Evolutionary conservation across 139 green algal species (phyloP), one percentile per base, ranked within the genome.

Genomic region (Gonium pectorale): DNA sequence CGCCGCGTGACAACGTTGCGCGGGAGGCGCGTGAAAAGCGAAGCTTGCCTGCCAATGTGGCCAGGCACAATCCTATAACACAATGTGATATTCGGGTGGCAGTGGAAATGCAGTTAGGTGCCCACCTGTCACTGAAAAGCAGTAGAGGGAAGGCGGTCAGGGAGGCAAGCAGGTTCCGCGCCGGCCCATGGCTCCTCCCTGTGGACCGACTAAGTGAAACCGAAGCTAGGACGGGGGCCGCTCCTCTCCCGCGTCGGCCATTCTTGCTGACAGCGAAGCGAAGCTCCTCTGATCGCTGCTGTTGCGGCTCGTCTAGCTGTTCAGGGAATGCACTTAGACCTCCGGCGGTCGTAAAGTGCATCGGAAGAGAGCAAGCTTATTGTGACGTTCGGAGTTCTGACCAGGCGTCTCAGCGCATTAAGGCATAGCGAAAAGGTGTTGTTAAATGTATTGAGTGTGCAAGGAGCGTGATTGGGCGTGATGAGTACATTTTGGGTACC

Each of bases 311-410:
- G 21, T 37, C 35, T 37, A 40, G 1, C 38, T 52, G 5, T 37
- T 52, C 22, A 56, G 67, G 40, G 40, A 40, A 38, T 74, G 40
- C 67, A 35, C 35, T 6, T n/a, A 63, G 54, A 44, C 69, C 69
- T 43, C 69, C 43, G 9, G 44, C 44, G 27, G 49, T 79, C 71
- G 71, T 79, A 46, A 79, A 79, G 71, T 37, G 71, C 71, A 79
- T 79, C 33, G 49, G n/a, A n/a, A n/a, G n/a, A n/a, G n/a, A n/a
- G n/a, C n/a, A n/a, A n/a, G n/a, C n/a, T n/a, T n/a, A n/a, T n/a
- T n/a, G n/a, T n/a, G n/a, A n/a, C n/a, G n/a, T n/a, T n/a, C n/a
- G n/a, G n/a, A n/a, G n/a, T n/a, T n/a, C n/a, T n/a, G n/a, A n/a
- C n/a, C n/a, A n/a, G n/a, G n/a, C n/a, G n/a, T n/a, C n/a, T n/a